A percentile compares a stretch with the other conserved stretches of the same genome.
phyloP scores from a whole-genome alignment of 2,329 filamentous ascomycete genomes.

The Colletotrichum musae region DNA sequence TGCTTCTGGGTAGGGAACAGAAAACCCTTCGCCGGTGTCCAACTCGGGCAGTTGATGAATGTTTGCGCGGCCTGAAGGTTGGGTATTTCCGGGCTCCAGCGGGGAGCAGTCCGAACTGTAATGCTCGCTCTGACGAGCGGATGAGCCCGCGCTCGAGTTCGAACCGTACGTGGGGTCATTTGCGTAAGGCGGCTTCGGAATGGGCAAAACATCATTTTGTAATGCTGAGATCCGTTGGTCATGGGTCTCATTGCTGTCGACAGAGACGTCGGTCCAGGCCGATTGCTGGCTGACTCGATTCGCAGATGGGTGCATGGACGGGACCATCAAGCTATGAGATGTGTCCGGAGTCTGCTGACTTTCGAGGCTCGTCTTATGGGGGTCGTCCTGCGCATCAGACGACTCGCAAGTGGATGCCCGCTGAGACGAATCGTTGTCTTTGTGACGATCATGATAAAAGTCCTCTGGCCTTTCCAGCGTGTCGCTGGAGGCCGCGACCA shows the following conservation, averaged over 20 bases:
- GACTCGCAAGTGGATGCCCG: conserved; percentile 56
- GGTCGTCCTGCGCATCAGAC: conserved; percentile 46
- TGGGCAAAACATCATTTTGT: conserved; percentile 31
- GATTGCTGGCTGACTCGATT: conserved; percentile 69
- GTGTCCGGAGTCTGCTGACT: conserved; percentile 50
- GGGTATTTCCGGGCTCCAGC: conserved; percentile 43
- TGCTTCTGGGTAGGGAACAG: conserved; percentile 58
- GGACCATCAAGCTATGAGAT: conserved; percentile 63
- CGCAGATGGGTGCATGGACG: conserved; percentile 57
- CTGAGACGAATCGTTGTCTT: conserved; percentile 48
- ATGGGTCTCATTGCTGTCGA: conserved; percentile 65
- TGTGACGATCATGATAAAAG: conserved; percentile 40
- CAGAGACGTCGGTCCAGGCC: conserved; percentile 73
- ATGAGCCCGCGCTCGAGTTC: conserved; percentile 36
- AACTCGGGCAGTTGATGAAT: conserved; percentile 64
- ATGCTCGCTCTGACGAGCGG: conserved; percentile 38
- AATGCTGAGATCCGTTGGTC: conserved; percentile 44
- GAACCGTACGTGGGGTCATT: conserved; percentile 26
- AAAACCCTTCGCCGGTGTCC: conserved; percentile 66
- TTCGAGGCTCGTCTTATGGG: conserved; percentile 34
- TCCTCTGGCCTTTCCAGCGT: conserved; percentile 48
- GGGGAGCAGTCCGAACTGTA: conserved; percentile 53
- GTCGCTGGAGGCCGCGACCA: conserved; percentile 54
- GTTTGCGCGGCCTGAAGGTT: conserved; percentile 40
- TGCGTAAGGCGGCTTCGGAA: conserved; percentile 42